Percentiles rank a stretch among this genome's conserved stretches.
Evolutionary conservation across 1,284 basidiomycete genomes (phyloP).

Genomic region (Boletus smithii): DNA sequence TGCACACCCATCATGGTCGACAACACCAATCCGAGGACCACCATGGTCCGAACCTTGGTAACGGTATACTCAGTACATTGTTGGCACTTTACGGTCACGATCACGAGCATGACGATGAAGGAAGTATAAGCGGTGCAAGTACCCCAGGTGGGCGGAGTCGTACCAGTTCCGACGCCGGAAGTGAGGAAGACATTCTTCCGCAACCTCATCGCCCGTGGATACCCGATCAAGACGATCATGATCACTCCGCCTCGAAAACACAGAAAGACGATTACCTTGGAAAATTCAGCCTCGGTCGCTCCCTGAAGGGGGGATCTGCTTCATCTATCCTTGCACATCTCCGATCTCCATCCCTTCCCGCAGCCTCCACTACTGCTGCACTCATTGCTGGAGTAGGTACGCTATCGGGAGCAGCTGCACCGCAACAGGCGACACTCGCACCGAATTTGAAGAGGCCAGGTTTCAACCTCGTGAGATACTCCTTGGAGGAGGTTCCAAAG

Average conservation of each 20-base stretch:
- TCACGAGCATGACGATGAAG: constrained; percentile 32
- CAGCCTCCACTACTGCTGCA: constrained; percentile 31
- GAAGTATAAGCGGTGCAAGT: constrained; percentile 28
- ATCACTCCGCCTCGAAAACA: constrained; percentile 1
- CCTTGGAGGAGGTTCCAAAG: constrained; percentile 12
- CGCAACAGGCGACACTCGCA: constrained; percentile 47
- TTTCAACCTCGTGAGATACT: constrained; percentile 56
- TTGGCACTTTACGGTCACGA: constrained; percentile 50
- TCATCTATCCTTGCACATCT: constrained; percentile 26
- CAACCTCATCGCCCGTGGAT: constrained; percentile 25
- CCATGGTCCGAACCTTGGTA: constrained; percentile 28
- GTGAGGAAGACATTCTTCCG: constrained; percentile 19
- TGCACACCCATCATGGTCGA: not conserved
- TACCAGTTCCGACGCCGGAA: constrained; percentile 21
- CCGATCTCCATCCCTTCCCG: constrained; percentile 19
- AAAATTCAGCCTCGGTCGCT: constrained; percentile 19
- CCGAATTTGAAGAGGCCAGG: constrained; percentile 56
- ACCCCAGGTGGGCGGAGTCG: constrained; percentile 27
- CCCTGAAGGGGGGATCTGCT: constrained; percentile 23
- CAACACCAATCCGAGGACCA: constrained; percentile 18
- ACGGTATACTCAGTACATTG: constrained; percentile 52
- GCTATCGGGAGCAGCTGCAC: constrained; percentile 51
- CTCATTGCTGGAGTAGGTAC: constrained; percentile 64
- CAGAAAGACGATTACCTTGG: constrained; percentile 2
- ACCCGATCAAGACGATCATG: constrained; percentile 6